Base-by-base conservation (phyloP, 139 green algal genomes). In the Diplosphaera chodatii region DNA sequence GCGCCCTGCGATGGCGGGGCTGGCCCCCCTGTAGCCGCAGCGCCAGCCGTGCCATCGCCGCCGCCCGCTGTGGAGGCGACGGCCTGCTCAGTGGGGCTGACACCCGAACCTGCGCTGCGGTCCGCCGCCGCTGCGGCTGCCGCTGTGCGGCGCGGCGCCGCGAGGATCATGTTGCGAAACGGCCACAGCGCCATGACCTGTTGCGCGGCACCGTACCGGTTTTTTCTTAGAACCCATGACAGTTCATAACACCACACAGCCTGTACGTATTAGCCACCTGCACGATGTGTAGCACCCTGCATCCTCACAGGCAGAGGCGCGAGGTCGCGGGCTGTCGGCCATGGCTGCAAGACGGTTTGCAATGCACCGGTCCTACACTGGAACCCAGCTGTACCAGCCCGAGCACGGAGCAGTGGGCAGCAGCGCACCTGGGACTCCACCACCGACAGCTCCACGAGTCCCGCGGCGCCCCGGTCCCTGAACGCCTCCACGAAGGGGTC, bases 401-500 rank as follows among this genome's bases (percentile, higher is more conserved):
- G 16, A 5, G 48, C 18, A 4, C 16, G 48, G 10, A 27, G 16
- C 13, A 27, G 1, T 16, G 20, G 30, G 0, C 1, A 55, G 4
- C 48, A 59, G n/a, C 73, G 48, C 64, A 83, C 80, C 63, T 72
- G 37, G 13, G 78, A 83, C 67, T 86, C 81, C 40, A 86, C 71
- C 4, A 86, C 32, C 4, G 81, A 72, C 40, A 86, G 27, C 56
- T 86, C 81, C n/a, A 67, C 71, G 30, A 76, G 68, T 5, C 30
- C 65, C 8, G 64, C 64, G 2, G 22, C 40, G 1, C 34, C 21
- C 3, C 56, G 28, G 4, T 34, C 34, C 6, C 41, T 33, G 20
- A n/a, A 23, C 0, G 18, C n/a, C 15, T 63, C 66, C 25, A 55
- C 48, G n/a, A 79, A 78, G 3, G 55, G 33, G n/a, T 68, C 20